phyloP scores from a whole-genome alignment of 768 basidiomycete species.

The Exidia glandulosa region DNA sequence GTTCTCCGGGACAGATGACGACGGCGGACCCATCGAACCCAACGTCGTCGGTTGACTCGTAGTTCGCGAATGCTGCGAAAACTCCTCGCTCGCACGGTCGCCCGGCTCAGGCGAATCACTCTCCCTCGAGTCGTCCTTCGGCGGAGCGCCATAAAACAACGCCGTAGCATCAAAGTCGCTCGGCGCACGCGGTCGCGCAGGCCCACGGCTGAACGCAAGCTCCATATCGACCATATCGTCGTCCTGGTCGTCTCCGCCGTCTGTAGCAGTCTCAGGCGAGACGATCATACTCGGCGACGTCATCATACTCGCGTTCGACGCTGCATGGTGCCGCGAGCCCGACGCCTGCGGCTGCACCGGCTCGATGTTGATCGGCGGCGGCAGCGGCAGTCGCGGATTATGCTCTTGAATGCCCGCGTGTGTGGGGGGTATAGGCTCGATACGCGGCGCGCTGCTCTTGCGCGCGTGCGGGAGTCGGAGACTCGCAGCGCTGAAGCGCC shows the following conservation, averaged over 20 bases:
- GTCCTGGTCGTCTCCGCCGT: conserved; percentile 26
- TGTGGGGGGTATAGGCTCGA: neutral
- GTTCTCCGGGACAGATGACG: neutral
- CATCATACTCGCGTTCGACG: neutral
- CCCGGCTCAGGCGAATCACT: neutral
- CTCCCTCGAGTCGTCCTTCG: neutral
- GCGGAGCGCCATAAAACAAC: neutral
- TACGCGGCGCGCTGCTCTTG: neutral
- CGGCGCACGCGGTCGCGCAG: neutral
- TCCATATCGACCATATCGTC: conserved; percentile 52
- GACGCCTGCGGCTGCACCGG: neutral
- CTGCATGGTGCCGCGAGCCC: neutral
- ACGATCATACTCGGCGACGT: neutral
- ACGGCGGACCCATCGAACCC: neutral
- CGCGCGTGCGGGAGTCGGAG: neutral
- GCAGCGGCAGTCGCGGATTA: no score
- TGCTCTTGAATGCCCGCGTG: no score
- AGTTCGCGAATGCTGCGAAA: neutral
- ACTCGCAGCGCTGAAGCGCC: neutral
- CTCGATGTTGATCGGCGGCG: neutral
- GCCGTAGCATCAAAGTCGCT: neutral
- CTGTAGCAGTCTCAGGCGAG: conserved; percentile 6
- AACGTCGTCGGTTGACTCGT: neutral
- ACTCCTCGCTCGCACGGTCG: neutral
- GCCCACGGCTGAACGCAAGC: conserved; percentile 27